A percentile compares a stretch with the other conserved stretches of the same genome.
Evolutionary conservation across 495 filamentous ascomycete genomes (phyloP).

Genomic region (Lophiostoma macrostomum): DNA sequence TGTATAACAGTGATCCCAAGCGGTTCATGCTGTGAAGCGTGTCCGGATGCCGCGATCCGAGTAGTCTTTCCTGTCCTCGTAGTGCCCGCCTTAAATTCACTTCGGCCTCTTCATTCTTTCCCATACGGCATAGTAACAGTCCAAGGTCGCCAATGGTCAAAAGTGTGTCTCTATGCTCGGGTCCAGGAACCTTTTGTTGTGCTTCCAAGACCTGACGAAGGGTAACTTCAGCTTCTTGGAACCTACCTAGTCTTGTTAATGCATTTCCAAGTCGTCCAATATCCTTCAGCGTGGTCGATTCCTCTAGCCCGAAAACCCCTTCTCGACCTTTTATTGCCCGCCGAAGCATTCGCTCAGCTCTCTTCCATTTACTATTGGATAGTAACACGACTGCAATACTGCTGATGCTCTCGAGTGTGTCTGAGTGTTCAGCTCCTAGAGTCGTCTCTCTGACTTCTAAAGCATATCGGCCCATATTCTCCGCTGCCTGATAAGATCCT

Average conservation of each 20-base stretch:
- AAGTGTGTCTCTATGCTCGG: too few species aligned
- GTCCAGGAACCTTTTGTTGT: too few species aligned
- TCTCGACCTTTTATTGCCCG: not conserved
- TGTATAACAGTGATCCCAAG: not conserved
- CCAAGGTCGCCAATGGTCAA: too few species aligned
- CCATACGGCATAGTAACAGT: too few species aligned
- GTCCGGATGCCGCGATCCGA: not conserved
- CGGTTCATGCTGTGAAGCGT: not conserved
- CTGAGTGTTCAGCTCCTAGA: not conserved
- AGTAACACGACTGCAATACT: not conserved
- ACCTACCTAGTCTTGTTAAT: too few species aligned
- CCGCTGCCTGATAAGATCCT: constrained; percentile 4
- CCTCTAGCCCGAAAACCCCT: constrained; percentile 4
- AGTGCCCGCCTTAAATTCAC: not conserved
- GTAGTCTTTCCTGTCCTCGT: not conserved
- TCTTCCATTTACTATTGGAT: not conserved
- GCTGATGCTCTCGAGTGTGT: not conserved
- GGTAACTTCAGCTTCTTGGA: too few species aligned
- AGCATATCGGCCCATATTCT: not conserved
- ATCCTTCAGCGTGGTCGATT: not conserved
- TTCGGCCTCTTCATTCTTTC: constrained; percentile 5
- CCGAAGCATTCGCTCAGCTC: not conserved
- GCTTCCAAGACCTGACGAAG: too few species aligned
- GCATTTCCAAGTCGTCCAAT: not conserved
- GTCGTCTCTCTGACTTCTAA: not conserved